phyloP scores from a whole-genome alignment of 2,329 filamentous ascomycete species.

The Epichloe coenophiala region DNA sequence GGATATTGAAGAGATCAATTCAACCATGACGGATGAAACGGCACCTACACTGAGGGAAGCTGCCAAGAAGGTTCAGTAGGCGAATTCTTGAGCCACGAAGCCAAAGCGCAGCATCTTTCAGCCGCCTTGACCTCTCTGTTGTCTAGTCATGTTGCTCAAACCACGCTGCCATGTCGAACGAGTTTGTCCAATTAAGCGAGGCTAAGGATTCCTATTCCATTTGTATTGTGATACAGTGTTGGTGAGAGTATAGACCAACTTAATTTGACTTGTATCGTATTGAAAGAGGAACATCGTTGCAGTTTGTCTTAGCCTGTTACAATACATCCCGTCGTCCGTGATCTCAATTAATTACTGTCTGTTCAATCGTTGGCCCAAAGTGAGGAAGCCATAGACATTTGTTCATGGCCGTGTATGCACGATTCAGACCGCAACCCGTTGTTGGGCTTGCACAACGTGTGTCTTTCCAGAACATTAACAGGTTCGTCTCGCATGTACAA shows the following conservation, averaged over 20 bases:
- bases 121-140: background rate
- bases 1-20: slow-evolving; percentile 54
- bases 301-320: background rate
- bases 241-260: background rate
- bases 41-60: slow-evolving; percentile 36
- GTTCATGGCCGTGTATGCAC: background rate
- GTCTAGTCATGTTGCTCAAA: background rate
- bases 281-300: background rate
- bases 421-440: background rate
- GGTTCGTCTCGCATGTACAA: background rate
- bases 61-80: slow-evolving; percentile 29
- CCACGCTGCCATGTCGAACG: background rate
- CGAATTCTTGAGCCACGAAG: background rate
- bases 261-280: background rate
- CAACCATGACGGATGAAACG: slow-evolving; percentile 34
- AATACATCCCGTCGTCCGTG: background rate
- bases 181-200: slow-evolving; percentile 1
- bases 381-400: background rate
- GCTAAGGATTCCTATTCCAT: background rate
- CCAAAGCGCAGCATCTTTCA: background rate
- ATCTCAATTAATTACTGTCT: background rate
- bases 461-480: background rate
- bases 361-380: background rate
- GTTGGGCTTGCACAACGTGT: background rate
- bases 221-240: background rate